Evolutionary conservation across 2,329 filamentous ascomycete species (phyloP).

Genomic region (Rutstroemia sp.): DNA sequence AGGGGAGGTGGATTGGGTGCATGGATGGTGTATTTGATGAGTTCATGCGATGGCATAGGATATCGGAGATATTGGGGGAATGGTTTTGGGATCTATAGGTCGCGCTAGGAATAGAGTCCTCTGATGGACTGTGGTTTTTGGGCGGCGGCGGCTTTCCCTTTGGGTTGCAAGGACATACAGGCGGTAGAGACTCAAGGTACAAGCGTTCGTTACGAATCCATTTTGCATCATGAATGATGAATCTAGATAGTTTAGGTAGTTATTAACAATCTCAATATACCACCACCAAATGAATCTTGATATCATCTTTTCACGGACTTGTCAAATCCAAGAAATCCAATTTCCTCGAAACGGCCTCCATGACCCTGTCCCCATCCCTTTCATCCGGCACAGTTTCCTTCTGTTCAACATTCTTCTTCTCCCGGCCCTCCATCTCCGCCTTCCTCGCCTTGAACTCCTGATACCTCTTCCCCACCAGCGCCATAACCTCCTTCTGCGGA

Average conservation of each 20-base stretch:
- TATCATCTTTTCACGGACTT: conserved; percentile 15
- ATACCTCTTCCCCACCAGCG: conserved; percentile 57
- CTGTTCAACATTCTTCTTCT: conserved; percentile 4
- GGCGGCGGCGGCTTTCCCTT: too few species aligned
- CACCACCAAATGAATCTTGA: too few species aligned
- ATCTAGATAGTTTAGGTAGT: not conserved
- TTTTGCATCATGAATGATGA: not conserved
- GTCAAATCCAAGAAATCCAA: conserved; percentile 29
- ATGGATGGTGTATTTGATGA: too few species aligned
- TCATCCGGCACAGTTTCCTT: conserved; percentile 9
- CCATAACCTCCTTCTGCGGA: conserved; percentile 63
- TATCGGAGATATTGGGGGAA: not conserved
- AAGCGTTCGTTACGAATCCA: not conserved
- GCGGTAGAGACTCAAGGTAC: not conserved
- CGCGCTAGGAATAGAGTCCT: not conserved
- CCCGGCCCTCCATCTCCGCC: not conserved
- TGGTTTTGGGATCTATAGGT: not conserved
- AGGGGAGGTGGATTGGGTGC: not conserved
- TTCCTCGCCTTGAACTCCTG: conserved; percentile 39
- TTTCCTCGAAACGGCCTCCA: conserved; percentile 22
- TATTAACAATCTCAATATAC: too few species aligned
- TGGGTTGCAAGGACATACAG: too few species aligned
- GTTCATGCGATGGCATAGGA: too few species aligned
- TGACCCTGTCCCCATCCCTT: conserved; percentile 14
- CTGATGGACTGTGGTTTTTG: not conserved